These are phyloP conservation scores for Tolypocladium pustulatum DNA, from an alignment of 2,329 filamentous ascomycete species.

Conservation along the genomic window DNA sequence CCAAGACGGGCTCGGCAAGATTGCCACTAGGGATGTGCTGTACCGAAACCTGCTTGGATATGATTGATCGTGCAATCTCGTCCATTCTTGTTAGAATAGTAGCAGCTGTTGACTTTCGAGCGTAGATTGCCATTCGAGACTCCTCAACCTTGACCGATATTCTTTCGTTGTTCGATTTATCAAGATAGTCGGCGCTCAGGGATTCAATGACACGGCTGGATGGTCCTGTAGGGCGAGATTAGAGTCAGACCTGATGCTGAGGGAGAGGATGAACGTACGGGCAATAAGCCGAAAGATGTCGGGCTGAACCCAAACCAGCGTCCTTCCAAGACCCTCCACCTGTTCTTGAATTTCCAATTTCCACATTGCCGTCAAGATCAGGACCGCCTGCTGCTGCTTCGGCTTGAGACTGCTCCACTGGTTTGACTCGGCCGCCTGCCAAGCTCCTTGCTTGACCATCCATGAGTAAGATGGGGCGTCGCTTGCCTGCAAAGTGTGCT, in stretches of 20 bases:
- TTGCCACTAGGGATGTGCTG: conserved; percentile 7
- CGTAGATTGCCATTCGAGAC: conserved; percentile 17
- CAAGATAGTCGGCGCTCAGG: conserved; percentile 19
- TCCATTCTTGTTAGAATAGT: conserved; percentile 26
- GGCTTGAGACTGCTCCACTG: conserved; percentile 8
- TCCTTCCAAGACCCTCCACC: conserved; percentile 28
- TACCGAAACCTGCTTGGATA: conserved; percentile 15
- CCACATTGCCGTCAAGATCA: conserved; percentile 40
- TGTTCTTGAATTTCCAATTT: conserved; percentile 36
- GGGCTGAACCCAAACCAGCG: conserved; percentile 26
- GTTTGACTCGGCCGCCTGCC: conserved; percentile 24
- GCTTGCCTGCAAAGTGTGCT: not conserved
- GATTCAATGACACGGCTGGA: conserved; percentile 13
- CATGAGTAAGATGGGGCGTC: conserved; percentile 23
- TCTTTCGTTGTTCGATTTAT: conserved; percentile 19
- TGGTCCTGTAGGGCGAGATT: conserved; percentile 4
- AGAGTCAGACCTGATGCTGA: not conserved
- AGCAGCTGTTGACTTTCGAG: conserved; percentile 17
- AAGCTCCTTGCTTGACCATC: conserved; percentile 29
- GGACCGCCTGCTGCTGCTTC: conserved; percentile 31
- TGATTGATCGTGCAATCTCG: conserved; percentile 14
- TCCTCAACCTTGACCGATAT: conserved; percentile 11
- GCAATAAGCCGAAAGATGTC: conserved; percentile 33
- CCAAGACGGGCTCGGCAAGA: conserved; percentile 12
- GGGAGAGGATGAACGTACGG: conserved; percentile 22